Conservation (phyloP, 1,139 yeast genomes). For the Taphrina flavorubra region DNA sequence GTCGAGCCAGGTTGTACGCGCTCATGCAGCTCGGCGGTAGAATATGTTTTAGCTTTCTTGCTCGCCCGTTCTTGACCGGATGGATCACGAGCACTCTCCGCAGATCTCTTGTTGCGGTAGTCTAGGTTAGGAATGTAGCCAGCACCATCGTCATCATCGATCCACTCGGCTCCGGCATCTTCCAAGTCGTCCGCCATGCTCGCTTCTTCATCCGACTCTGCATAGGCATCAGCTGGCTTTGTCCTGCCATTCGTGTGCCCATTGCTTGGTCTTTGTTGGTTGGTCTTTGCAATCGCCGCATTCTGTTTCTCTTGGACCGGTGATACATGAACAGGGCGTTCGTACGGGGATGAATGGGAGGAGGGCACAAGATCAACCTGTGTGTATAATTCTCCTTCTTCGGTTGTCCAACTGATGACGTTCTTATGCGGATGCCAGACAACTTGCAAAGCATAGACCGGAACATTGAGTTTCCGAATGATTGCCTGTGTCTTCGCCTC, state of each 20-base stretch:
- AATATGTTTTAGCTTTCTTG: constrained; percentile 27
- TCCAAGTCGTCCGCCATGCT: constrained; percentile 45
- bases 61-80: constrained; percentile 1
- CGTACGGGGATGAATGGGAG: constrained; percentile 42
- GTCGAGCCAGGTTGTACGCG: constrained; percentile 83
- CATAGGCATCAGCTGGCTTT: background rate
- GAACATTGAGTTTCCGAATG: constrained; percentile 46
- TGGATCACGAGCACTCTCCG: constrained; percentile 18
- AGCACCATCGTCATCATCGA: constrained; percentile 64
- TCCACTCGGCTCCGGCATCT: constrained; percentile 52
- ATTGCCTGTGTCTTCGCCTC: constrained; percentile 50
- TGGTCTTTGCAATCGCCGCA: constrained; percentile 49
- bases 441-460: constrained; percentile 43
- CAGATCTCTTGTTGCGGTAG: constrained; percentile 29
- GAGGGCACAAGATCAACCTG: constrained; percentile 44
- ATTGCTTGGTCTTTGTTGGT: constrained; percentile 28
- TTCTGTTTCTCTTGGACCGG: constrained; percentile 42
- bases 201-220: constrained; percentile 48
- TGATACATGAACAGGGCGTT: constrained; percentile 43
- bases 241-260: constrained; percentile 46
- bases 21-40: constrained; percentile 44
- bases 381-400: constrained; percentile 51
- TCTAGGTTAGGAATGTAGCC: constrained; percentile 54
- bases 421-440: constrained; percentile 54
- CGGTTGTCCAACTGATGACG: constrained; percentile 51